Evolutionary conservation across 352 stramenopile species (phyloP).

Genomic region (Phytophthora fragariaefolia): DNA sequence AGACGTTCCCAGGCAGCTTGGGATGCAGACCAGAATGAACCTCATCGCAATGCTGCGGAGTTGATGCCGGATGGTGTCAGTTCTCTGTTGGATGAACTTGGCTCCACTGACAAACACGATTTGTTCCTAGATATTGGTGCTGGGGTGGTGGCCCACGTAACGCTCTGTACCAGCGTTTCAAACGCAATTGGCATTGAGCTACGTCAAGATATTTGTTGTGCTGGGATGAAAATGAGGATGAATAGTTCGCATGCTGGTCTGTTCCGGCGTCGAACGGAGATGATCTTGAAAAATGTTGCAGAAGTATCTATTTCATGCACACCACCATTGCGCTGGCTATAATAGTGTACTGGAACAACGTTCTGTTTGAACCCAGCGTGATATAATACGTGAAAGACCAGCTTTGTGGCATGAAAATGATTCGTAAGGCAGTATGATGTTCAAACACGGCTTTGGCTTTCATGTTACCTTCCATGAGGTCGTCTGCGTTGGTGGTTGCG

Average conservation of each 20-base stretch:
- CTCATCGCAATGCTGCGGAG: conserved; percentile 9
- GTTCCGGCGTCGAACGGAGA: background rate
- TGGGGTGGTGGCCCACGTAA: conserved; percentile 9
- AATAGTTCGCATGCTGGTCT: background rate
- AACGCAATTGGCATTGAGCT: conserved; percentile 9
- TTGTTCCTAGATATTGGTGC: conserved; percentile 16
- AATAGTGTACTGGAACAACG: conserved; percentile 14
- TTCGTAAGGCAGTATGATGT: too few species aligned
- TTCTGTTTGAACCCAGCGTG: conserved; percentile 2
- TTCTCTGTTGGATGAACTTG: background rate
- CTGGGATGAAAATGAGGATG: background rate
- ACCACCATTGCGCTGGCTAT: background rate
- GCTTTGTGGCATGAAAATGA: conserved; percentile 5
- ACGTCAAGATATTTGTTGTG: background rate
- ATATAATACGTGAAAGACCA: conserved; percentile 7
- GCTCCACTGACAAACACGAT: background rate
- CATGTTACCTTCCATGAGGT: too few species aligned
- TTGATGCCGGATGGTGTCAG: background rate
- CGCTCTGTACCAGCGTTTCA: background rate
- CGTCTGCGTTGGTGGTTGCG: too few species aligned
- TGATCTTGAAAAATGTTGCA: conserved; percentile 1
- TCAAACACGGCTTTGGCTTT: too few species aligned
- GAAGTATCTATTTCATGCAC: background rate
- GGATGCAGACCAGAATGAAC: background rate
- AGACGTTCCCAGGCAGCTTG: background rate